phyloP scores from a whole-genome alignment of 208 protist species.

The Acanthamoeba triangularis region DNA sequence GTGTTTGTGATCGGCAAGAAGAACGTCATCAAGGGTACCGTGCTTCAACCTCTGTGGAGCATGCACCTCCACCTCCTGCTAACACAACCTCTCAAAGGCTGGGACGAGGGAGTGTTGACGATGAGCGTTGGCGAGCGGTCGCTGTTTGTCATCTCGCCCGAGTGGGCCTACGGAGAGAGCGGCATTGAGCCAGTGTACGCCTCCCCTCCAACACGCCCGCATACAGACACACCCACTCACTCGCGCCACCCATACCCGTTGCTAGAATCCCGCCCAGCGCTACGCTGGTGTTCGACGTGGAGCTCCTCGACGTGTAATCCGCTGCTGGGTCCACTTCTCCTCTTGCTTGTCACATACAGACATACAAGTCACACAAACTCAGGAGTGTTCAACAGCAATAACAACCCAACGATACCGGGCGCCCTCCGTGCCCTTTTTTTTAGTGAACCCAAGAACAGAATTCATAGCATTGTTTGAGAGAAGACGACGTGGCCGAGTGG shows the following conservation, averaged over 20 bases:
- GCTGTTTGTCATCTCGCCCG: constrained; percentile 54
- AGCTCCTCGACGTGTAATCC: constrained; percentile 61
- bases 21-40: constrained; percentile 67
- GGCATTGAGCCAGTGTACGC: constrained; percentile 58
- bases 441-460: too few relatives aligned
- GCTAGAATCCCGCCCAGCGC: constrained; percentile 71
- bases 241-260: not conserved
- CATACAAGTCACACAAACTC: too few relatives aligned
- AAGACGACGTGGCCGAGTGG: constrained; percentile 10
- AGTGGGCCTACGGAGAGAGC: constrained; percentile 56
- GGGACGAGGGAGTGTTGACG: constrained; percentile 75
- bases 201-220: not conserved
- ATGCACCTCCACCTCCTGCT: not conserved
- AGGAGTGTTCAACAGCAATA: too few relatives aligned
- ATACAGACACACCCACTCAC: not conserved
- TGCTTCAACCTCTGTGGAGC: not conserved
- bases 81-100: not conserved
- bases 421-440: too few relatives aligned
- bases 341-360: too few relatives aligned
- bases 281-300: constrained; percentile 56
- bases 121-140: constrained; percentile 72
- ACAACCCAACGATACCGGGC: too few relatives aligned
- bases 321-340: not conserved
- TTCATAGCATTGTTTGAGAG: not conserved
- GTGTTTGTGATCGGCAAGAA: constrained; percentile 60